Evolutionary conservation across 805 yeast species (phyloP), one percentile per base, ranked within the genome.

Genomic region (Lachancea lanzarotensis): DNA sequence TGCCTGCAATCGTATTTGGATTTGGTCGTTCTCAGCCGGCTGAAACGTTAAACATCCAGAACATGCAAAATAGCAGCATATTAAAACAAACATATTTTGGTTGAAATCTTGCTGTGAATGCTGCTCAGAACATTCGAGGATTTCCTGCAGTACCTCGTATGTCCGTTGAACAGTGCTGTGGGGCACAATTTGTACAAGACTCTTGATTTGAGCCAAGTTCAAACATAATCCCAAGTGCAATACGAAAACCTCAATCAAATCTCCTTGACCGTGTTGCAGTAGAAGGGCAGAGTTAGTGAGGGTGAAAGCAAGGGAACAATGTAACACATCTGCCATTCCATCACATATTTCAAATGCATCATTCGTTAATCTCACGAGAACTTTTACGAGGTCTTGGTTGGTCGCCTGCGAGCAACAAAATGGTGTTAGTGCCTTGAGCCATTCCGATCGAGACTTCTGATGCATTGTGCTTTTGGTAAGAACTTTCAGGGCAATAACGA

Each of bases 341-440:
- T 16, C 30, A n/a, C 20, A 22, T 1, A 40, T 36, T 18, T 44
- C 30, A 19, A 22, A 13, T 4, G 13, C 29, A 15, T 41, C 40
- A 31, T 47, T 61, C 18, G 64, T 53, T 11, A 57, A 17, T 25
- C 58, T 40, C n/a, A 60, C 57, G 12, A 57, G 34, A 19, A 51
- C 47, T 43, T 60, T 60, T 12, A 58, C 35, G 3, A 51, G 13
- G 25, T 29, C 19, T 25, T 26, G 42, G 25, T 39, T 39, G 4
- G 27, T 16, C 32, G 31, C 17, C 26, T 35, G 35, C 9, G 34
- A 13, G 16, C 13, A 22, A 10, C 32, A 29, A 25, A 22, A 13
- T n/a, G 33, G 27, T 5, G 11, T 8, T 32, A 43, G 15, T 8
- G 27, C 32, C 9, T 25, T 18, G 19, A 38, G 19, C 38, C 36